Conservation (phyloP, 345 rosid species). For the Eucalyptus coolabah region DNA sequence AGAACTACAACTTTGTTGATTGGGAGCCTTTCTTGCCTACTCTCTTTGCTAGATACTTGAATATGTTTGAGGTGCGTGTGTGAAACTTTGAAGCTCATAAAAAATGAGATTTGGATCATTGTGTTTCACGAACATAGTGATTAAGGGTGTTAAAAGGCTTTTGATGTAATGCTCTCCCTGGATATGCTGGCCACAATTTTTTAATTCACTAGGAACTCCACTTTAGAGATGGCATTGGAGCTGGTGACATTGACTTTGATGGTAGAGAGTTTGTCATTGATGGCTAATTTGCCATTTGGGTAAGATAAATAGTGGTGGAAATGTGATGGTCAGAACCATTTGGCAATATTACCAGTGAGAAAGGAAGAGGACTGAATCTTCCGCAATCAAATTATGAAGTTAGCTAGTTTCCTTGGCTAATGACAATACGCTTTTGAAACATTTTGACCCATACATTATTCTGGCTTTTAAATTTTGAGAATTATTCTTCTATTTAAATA, state of each 20-base stretch:
- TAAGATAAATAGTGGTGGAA: neutral
- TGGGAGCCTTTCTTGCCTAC: conserved; percentile 77
- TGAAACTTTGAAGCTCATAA: neutral
- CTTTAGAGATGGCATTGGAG: neutral
- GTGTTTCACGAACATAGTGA: neutral
- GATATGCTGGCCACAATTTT: neutral
- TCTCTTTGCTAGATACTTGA: conserved; percentile 71
- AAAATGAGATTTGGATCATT: neutral
- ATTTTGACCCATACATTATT: neutral
- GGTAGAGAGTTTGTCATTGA: neutral
- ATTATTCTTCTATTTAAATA: neutral
- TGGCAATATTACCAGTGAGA: neutral
- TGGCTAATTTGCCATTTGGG: neutral
- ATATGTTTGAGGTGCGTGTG: conserved; percentile 92
- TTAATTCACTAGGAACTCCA: neutral
- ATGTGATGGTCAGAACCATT: neutral
- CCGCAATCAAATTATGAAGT: neutral
- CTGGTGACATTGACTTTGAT: neutral
- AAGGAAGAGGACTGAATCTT: neutral
- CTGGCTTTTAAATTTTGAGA: neutral
- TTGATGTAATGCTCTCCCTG: neutral
- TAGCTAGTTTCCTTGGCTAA: neutral
- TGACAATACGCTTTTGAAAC: neutral
- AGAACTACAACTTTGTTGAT: conserved; percentile 58
- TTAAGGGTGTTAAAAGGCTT: neutral